These are phyloP conservation scores for Candida methanosorbosa DNA, from an alignment of 805 yeast genomes.

Conservation along the genomic window DNA sequence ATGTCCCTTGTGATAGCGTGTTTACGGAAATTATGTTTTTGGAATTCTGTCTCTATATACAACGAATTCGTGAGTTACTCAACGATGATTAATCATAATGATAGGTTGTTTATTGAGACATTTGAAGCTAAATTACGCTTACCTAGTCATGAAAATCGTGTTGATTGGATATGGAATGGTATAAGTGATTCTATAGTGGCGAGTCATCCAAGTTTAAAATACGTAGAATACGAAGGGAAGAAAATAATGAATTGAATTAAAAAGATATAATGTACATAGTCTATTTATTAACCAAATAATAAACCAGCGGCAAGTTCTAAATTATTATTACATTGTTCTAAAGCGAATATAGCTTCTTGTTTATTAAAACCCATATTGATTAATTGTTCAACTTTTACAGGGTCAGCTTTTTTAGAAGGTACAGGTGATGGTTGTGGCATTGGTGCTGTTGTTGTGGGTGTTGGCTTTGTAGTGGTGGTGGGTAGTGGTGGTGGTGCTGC, in stretches of 20 bases:
- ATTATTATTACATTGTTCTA: slow-evolving; percentile 63
- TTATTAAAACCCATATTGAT: slow-evolving; percentile 65
- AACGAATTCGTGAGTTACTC: slow-evolving; percentile 77
- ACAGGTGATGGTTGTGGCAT: neutral
- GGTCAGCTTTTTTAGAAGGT: slow-evolving; percentile 12
- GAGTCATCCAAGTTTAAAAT: slow-evolving; percentile 43
- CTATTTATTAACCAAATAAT: slow-evolving; percentile 32
- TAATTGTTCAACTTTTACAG: slow-evolving; percentile 32
- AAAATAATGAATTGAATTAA: slow-evolving; percentile 3
- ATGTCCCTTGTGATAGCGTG: slow-evolving; percentile 84
- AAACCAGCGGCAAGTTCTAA: slow-evolving; percentile 81
- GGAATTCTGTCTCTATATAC: slow-evolving; percentile 85
- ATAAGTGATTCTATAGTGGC: slow-evolving; percentile 34
- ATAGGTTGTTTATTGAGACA: slow-evolving; percentile 74
- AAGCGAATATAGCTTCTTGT: slow-evolving; percentile 54
- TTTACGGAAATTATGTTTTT: slow-evolving; percentile 68
- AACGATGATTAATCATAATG: slow-evolving; percentile 72
- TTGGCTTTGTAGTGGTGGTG: neutral
- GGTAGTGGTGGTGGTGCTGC: slow-evolving; percentile 1
- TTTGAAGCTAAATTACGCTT: slow-evolving; percentile 59
- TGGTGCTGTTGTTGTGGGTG: slow-evolving; percentile 8
- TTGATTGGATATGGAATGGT: slow-evolving; percentile 60
- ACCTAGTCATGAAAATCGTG: slow-evolving; percentile 31
- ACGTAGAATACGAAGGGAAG: slow-evolving; percentile 2
- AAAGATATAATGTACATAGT: slow-evolving; percentile 15